Conservation (phyloP, 1,284 basidiomycete genomes). For the Ustilago curta region DNA sequence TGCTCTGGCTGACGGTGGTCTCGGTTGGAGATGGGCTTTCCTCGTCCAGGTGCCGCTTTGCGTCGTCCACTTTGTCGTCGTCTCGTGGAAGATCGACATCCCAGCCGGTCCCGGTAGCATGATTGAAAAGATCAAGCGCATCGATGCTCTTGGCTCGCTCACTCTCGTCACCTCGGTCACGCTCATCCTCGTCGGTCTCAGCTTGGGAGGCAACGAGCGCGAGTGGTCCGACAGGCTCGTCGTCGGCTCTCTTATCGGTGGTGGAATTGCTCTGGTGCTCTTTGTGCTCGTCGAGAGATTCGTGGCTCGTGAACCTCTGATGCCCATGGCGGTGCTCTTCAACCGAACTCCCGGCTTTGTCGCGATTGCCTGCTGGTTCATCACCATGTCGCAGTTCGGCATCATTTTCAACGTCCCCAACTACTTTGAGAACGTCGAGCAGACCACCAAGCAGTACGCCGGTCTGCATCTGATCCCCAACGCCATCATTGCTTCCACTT, state of each 20-base stretch:
- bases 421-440: slow-evolving; percentile 70
- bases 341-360: slow-evolving; percentile 70
- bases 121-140: slow-evolving; percentile 70
- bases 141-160: slow-evolving; percentile 69
- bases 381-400: slow-evolving; percentile 69
- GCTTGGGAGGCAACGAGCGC: slow-evolving; percentile 66
- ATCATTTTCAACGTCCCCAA: slow-evolving; percentile 69
- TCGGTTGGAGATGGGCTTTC: slow-evolving; percentile 68
- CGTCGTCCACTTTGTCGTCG: slow-evolving; percentile 68
- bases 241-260: slow-evolving; percentile 55
- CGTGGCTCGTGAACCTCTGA: slow-evolving; percentile 70
- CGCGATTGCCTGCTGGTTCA: slow-evolving; percentile 70
- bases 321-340: slow-evolving; percentile 70
- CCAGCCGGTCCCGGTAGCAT: slow-evolving; percentile 69
- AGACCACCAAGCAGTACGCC: slow-evolving; percentile 66
- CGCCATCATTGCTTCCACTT: slow-evolving; percentile 69
- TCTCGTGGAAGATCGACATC: slow-evolving; percentile 70
- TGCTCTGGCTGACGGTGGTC: slow-evolving; percentile 58
- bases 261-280: slow-evolving; percentile 73
- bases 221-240: slow-evolving; percentile 63
- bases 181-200: slow-evolving; percentile 68
- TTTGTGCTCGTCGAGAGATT: slow-evolving; percentile 72
- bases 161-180: slow-evolving; percentile 69
- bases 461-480: slow-evolving; percentile 70
- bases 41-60: slow-evolving; percentile 69